Percentiles rank a stretch among this genome's conserved stretches.
phyloP scores from a whole-genome alignment of 805 yeast species.

The Nakazawaea ernobii region DNA sequence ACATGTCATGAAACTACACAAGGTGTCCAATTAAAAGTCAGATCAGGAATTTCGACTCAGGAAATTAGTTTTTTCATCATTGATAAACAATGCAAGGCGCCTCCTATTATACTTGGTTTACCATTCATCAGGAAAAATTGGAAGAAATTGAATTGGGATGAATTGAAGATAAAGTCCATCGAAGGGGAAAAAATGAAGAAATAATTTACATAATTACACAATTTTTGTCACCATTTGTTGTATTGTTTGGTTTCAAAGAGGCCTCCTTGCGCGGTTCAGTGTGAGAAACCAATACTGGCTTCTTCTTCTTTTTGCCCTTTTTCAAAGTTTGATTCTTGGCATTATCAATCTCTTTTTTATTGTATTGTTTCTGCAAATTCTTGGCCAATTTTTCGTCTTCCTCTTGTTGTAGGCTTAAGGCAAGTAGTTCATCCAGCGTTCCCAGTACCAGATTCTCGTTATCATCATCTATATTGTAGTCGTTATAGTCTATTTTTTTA shows the following conservation, averaged over 20 bases:
- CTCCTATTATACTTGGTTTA: conserved; percentile 2
- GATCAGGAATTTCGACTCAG: neutral
- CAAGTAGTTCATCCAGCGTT: conserved; percentile 20
- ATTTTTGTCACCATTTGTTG: neutral
- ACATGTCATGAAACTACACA: neutral
- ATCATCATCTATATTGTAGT: conserved; percentile 13
- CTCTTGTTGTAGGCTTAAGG: conserved; percentile 24
- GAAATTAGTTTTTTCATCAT: conserved; percentile 2
- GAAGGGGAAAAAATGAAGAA: neutral
- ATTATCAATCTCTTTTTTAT: conserved; percentile 1
- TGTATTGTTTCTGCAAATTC: conserved; percentile 19
- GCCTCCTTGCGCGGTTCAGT: neutral
- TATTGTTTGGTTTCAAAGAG: neutral
- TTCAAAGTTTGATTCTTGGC: neutral
- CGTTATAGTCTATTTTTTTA: conserved; percentile 12
- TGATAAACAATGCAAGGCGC: conserved; percentile 1
- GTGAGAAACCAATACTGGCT: neutral
- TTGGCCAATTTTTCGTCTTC: conserved; percentile 26
- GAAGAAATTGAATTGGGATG: conserved; percentile 1
- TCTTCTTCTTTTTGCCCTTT: neutral
- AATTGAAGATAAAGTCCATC: neutral
- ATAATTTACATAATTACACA: conserved; percentile 7
- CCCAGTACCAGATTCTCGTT: conserved; percentile 23
- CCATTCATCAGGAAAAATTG: neutral
- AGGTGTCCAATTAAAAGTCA: conserved; percentile 1